Evolutionary conservation across 2,329 filamentous ascomycete species (phyloP).

Genomic region (Byssoonygena ceratinophila): DNA sequence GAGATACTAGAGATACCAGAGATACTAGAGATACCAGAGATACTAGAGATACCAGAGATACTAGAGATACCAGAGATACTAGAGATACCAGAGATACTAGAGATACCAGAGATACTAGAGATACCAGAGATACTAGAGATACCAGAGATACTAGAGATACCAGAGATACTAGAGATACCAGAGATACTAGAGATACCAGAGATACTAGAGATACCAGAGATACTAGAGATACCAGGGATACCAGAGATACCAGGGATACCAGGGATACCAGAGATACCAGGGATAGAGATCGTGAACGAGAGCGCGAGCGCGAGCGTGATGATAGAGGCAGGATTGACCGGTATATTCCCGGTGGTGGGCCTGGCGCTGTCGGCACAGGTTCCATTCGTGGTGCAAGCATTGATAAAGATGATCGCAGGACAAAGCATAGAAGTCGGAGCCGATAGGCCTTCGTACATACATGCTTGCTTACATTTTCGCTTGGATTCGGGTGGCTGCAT

Average conservation of each 20-base stretch:
- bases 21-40: no score
- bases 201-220: background rate
- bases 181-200: background rate
- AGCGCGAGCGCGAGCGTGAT: slow-evolving; percentile 23
- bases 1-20: no score
- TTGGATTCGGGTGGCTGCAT: no score
- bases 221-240: background rate
- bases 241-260: background rate
- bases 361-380: slow-evolving; percentile 14
- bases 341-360: slow-evolving; percentile 34
- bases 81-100: no score
- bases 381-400: slow-evolving; percentile 5
- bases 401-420: slow-evolving; percentile 17
- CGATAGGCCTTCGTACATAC: slow-evolving; percentile 17
- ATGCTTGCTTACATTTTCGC: background rate
- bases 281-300: slow-evolving; percentile 20
- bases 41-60: no score
- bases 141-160: no score
- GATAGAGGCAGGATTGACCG: slow-evolving; percentile 32
- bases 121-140: no score
- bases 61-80: no score
- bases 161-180: no score
- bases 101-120: no score
- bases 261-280: background rate
- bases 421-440: slow-evolving; percentile 21